Evolutionary conservation across 768 basidiomycete genomes (phyloP).

Genomic region (Suillus discolor): DNA sequence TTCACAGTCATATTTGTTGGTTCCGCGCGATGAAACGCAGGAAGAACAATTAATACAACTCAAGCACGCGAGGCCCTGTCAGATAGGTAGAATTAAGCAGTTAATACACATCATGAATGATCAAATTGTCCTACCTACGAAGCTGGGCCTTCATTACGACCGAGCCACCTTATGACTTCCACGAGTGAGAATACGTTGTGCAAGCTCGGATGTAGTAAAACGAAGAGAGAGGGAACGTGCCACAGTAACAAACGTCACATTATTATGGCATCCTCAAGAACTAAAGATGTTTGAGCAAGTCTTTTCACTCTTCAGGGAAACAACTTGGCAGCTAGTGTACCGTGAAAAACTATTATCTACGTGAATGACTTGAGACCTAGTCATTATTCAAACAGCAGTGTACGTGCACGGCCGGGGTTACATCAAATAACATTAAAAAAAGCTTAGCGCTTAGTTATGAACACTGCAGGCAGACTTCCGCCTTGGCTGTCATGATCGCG

Average conservation of each 20-base stretch:
- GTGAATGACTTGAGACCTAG: no score
- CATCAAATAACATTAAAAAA: no score
- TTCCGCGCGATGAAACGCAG: conserved; percentile 56
- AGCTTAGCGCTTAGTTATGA: no score
- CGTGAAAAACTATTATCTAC: no score
- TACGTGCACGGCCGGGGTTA: no score
- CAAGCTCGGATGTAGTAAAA: conserved; percentile 73
- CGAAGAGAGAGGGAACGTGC: conserved; percentile 66
- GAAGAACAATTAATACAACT: conserved; percentile 74
- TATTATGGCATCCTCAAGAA: conserved; percentile 15
- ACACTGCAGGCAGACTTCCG: no score
- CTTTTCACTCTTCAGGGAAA: background rate
- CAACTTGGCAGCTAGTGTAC: no score
- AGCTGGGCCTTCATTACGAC: conserved; percentile 72
- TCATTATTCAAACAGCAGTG: no score
- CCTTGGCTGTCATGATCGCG: no score
- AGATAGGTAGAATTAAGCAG: conserved; percentile 30
- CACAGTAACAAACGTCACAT: conserved; percentile 39
- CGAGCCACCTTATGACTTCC: conserved; percentile 69
- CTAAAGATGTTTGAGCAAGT: background rate
- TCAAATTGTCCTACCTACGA: conserved; percentile 55
- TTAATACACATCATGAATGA: conserved; percentile 6
- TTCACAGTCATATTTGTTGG: conserved; percentile 55
- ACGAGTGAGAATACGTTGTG: conserved; percentile 75
- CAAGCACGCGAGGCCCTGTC: conserved; percentile 73